These are phyloP conservation scores for Cryptococcus hybrid DNA, from an alignment of 1,284 basidiomycete species.

Conservation along the genomic window DNA sequence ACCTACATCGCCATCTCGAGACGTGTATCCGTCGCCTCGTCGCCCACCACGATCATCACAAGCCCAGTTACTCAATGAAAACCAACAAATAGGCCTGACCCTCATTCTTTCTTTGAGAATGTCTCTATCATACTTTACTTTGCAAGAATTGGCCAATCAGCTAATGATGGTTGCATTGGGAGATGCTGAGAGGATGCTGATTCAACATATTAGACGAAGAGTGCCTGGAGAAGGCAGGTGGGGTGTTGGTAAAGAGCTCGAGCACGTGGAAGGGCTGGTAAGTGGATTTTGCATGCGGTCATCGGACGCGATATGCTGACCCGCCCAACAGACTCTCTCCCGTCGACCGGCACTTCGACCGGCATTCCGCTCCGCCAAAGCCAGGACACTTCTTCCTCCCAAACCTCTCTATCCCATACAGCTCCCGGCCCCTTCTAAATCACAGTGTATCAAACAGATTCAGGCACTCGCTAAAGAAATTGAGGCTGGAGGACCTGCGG, in stretches of 20 bases:
- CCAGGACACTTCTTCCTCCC: constrained; percentile 33
- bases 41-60: not conserved
- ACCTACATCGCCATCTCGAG: constrained; percentile 2
- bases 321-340: constrained; percentile 19
- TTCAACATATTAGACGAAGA: constrained; percentile 44
- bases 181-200: constrained; percentile 44
- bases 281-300: constrained; percentile 7
- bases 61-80: constrained; percentile 22
- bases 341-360: constrained; percentile 42
- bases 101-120: constrained; percentile 45
- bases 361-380: constrained; percentile 45
- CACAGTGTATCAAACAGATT: constrained; percentile 39
- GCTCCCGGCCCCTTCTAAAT: constrained; percentile 45
- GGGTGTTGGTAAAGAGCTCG: constrained; percentile 43
- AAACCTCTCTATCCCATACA: constrained; percentile 33
- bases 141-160: constrained; percentile 40
- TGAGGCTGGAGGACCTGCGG: constrained; percentile 21
- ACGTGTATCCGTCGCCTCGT: constrained; percentile 12
- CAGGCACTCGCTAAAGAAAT: constrained; percentile 27
- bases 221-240: constrained; percentile 44
- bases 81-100: constrained; percentile 35
- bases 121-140: constrained; percentile 46
- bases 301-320: not conserved
- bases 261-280: constrained; percentile 41
- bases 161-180: constrained; percentile 32